Conservation (phyloP, 2,329 filamentous ascomycete genomes). For the Parasarocladium wereldwijsianum region DNA sequence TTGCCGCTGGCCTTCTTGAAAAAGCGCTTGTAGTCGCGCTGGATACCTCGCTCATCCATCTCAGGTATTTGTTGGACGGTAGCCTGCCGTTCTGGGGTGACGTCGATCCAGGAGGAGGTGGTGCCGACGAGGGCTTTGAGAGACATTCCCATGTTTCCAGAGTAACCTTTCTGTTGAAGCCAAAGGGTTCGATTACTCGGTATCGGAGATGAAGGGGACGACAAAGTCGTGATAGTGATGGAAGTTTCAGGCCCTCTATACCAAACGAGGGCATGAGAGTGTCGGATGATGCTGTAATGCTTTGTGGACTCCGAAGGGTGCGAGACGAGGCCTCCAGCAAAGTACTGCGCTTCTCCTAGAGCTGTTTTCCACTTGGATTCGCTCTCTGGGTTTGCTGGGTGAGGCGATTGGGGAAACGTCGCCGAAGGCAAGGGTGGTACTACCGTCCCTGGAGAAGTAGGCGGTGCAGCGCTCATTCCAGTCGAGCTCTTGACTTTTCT, state of each 20-base stretch:
- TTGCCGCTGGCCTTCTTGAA: constrained; percentile 35
- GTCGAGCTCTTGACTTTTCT: constrained; percentile 19
- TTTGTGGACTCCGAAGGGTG: constrained; percentile 50
- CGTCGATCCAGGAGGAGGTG: constrained; percentile 48
- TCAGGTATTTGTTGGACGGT: constrained; percentile 32
- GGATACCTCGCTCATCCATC: constrained; percentile 49
- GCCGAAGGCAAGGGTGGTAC: not conserved
- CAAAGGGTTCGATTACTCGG: constrained; percentile 45
- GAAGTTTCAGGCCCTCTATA: constrained; percentile 52
- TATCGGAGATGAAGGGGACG: constrained; percentile 37
- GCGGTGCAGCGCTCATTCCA: constrained; percentile 9
- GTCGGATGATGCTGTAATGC: constrained; percentile 51
- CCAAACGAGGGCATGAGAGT: constrained; percentile 48
- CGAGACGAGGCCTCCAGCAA: constrained; percentile 48
- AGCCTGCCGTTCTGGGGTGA: constrained; percentile 42
- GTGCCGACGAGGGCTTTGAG: constrained; percentile 47
- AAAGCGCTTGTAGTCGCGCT: constrained; percentile 53
- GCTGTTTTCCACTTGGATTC: constrained; percentile 28
- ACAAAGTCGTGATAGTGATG: constrained; percentile 49
- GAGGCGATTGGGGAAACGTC: not conserved
- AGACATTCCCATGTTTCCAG: constrained; percentile 53
- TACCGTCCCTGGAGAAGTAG: not conserved
- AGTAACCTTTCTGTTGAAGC: constrained; percentile 54
- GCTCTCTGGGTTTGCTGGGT: constrained; percentile 4
- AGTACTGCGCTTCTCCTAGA: constrained; percentile 44